phyloP scores from a whole-genome alignment of 1,139 yeast species.

The Suhomyces terraborum region DNA sequence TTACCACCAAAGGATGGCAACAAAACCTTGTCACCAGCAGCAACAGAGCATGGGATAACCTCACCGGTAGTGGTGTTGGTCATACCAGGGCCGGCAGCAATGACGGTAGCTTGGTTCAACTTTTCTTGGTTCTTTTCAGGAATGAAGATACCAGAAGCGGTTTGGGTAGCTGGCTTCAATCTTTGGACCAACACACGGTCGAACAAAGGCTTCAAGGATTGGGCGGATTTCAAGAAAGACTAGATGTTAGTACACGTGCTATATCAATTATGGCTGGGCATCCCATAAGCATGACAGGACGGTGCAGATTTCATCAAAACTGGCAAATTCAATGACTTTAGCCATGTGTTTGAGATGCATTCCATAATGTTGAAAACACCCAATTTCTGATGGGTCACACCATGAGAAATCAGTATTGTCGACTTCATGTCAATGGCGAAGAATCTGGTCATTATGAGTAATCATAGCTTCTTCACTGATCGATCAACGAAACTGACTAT shows the following conservation, averaged over 20 bases:
- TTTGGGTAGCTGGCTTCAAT: slow-evolving; percentile 86
- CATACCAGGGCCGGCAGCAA: slow-evolving; percentile 85
- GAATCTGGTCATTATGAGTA: too few species aligned
- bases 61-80: slow-evolving; percentile 65
- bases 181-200: slow-evolving; percentile 97
- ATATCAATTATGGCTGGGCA: too few species aligned
- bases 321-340: too few species aligned
- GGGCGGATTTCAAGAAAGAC: slow-evolving; percentile 79
- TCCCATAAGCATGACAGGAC: too few species aligned
- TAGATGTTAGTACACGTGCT: slow-evolving; percentile 17
- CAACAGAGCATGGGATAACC: slow-evolving; percentile 69
- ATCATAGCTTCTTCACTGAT: too few species aligned
- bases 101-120: slow-evolving; percentile 77
- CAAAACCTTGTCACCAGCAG: slow-evolving; percentile 89
- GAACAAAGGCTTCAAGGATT: slow-evolving; percentile 85
- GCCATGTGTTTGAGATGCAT: too few species aligned
- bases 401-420: too few species aligned
- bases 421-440: too few species aligned
- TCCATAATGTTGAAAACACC: too few species aligned
- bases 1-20: slow-evolving; percentile 92
- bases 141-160: slow-evolving; percentile 91
- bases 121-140: slow-evolving; percentile 97
- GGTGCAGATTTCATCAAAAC: too few species aligned
- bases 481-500: too few species aligned
- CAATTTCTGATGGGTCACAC: too few species aligned